These are phyloP conservation scores for Debaryomycetaceae sp. DNA, from an alignment of 1,139 yeast species.

Conservation along the genomic window DNA sequence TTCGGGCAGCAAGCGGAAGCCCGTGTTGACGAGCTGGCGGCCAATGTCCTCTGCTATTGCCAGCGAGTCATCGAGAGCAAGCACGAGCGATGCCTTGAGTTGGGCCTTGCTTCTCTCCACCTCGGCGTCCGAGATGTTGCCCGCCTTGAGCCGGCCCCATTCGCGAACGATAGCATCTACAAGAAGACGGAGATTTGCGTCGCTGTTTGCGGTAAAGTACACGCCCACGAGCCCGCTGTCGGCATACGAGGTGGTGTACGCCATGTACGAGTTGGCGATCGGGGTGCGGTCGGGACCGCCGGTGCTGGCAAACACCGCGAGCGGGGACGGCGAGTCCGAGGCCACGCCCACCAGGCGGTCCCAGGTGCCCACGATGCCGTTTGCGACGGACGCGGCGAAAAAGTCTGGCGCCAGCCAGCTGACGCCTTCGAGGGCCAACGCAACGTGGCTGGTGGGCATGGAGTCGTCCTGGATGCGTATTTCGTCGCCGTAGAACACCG, in stretches of 20 bases:
- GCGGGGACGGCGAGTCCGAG: conserved; percentile 61
- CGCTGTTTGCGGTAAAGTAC: conserved; percentile 74
- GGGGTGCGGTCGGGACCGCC: conserved; percentile 41
- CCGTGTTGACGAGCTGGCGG: conserved; percentile 91
- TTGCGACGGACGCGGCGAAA: conserved; percentile 90
- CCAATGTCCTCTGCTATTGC: conserved; percentile 98
- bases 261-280: conserved; percentile 88
- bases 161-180: conserved; percentile 72
- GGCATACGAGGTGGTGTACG: conserved; percentile 92
- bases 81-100: conserved; percentile 78
- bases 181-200: conserved; percentile 52
- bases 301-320: conserved; percentile 67
- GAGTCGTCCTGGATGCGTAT: conserved; percentile 73
- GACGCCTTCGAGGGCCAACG: conserved; percentile 94
- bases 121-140: conserved; percentile 70
- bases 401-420: conserved; percentile 96
- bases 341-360: conserved; percentile 83
- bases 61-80: conserved; percentile 89
- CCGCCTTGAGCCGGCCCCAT: conserved; percentile 78
- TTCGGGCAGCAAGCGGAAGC: conserved; percentile 81
- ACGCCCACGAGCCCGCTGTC: conserved; percentile 98
- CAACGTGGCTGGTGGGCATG: conserved; percentile 83
- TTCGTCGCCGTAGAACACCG: conserved; percentile 80
- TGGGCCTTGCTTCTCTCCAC: conserved; percentile 93
- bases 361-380: conserved; percentile 96